Evolutionary conservation across 2,329 filamentous ascomycete species (phyloP).

Genomic region (Paracoccidioides lutzii): DNA sequence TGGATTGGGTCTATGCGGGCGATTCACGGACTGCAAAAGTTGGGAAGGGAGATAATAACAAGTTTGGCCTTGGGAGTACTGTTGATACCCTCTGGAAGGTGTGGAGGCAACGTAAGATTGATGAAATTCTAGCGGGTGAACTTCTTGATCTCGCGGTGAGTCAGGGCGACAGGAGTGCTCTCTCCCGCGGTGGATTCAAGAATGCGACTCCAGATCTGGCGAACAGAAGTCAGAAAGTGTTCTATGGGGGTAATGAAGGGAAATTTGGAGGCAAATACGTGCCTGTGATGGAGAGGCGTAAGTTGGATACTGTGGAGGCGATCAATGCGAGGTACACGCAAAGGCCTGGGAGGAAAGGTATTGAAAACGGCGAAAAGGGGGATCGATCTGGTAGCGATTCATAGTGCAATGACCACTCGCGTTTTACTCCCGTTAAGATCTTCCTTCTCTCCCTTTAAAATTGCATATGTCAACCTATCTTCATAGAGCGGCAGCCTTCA

Average conservation of each 20-base stretch:
- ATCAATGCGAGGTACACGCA: conserved; percentile 48
- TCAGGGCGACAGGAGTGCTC: conserved; percentile 25
- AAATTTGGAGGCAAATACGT: conserved; percentile 46
- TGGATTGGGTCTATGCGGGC: conserved; percentile 70
- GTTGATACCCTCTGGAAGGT: conserved; percentile 66
- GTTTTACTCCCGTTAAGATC: neutral
- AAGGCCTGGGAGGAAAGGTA: conserved; percentile 5
- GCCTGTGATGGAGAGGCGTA: conserved; percentile 42
- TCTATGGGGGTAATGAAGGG: conserved; percentile 44
- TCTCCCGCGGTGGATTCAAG: conserved; percentile 16
- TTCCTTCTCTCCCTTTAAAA: no score
- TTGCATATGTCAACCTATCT: neutral
- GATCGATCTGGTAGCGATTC: neutral
- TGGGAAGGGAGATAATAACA: conserved; percentile 38
- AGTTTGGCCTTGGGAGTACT: conserved; percentile 53
- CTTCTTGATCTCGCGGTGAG: conserved; percentile 52
- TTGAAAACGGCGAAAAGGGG: neutral
- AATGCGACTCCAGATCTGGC: conserved; percentile 15
- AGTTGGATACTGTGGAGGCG: conserved; percentile 46
- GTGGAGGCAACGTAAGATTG: conserved; percentile 78
- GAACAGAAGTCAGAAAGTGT: conserved; percentile 39
- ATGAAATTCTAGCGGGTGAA: conserved; percentile 68
- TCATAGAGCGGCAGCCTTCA: neutral
- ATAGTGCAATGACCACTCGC: neutral
- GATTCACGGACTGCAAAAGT: conserved; percentile 40